Evolutionary conservation across 306 rosid genomes (phyloP), one percentile per base, ranked within the genome.

Genomic region (Rosa persica): DNA sequence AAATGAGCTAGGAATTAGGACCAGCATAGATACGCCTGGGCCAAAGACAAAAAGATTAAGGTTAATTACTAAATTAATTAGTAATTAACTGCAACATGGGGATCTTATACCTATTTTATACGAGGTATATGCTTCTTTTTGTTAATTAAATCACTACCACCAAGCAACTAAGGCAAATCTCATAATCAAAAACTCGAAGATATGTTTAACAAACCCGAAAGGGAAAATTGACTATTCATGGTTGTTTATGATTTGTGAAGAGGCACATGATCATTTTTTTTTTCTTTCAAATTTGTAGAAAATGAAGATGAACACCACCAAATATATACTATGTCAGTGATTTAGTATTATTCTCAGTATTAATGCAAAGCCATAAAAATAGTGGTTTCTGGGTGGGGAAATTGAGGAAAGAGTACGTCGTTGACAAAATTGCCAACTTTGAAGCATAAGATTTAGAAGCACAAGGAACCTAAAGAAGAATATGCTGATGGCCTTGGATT

Each of bases 11-110:
- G 12, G 47, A 36, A 74, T 22, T 40, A 64, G 46, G 48, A 76
- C 23, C 73, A 15, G 43, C 73, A 22, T 81, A 58, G 64, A 80
- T 75, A 44, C 65, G 66, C 15, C 23, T 2, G 25, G 74, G 34
- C 69, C 76, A 19, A 43, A 58, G 65, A 70, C 46, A 65, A 16
- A 65, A 8, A 17, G n/a, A 62, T 64, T 15, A 64, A 34, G 69
- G 43, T 5, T 55, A 61, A 68, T 68, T 22, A 42, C 11, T 43
- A 68, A 8, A 42, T 16, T 68, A 68, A 20, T 4, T 34, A 25
- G 49, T 54, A 54, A 19, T 61, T 61, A 40, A 16, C 36, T 58
- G 62, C 46, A 38, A 25, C 64, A 16, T 44, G 66, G 17, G n/a
- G 34, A 68, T 30, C 36, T 30, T 30, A 30, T 30, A 30, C 36